These are phyloP conservation scores for Sporobolomyces roseus DNA, from an alignment of 768 basidiomycete species.

Conservation along the genomic window DNA sequence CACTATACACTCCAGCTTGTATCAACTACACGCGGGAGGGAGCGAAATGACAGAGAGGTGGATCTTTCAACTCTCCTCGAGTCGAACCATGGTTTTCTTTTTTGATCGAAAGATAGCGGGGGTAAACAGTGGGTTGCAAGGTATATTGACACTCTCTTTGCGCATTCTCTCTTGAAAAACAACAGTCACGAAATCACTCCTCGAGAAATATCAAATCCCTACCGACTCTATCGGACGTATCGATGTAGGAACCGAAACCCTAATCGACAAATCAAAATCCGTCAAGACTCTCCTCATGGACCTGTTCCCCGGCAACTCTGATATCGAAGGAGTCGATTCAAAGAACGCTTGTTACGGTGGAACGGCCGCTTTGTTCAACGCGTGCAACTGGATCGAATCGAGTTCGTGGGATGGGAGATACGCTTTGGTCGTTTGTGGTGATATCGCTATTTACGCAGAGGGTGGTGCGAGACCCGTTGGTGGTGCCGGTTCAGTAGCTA, in stretches of 20 bases:
- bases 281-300: slow-evolving; percentile 99
- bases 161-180: no score
- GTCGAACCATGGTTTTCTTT: no score
- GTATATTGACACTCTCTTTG: neutral
- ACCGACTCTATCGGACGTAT: slow-evolving; percentile 94
- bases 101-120: no score
- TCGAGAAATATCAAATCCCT: slow-evolving; percentile 92
- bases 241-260: slow-evolving; percentile 97
- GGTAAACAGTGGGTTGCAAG: no score
- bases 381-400: slow-evolving; percentile 95
- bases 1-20: neutral
- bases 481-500: slow-evolving; percentile 90
- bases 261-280: slow-evolving; percentile 99
- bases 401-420: slow-evolving; percentile 96
- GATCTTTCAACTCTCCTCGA: no score
- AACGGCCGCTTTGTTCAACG: slow-evolving; percentile 97
- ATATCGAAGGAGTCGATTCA: slow-evolving; percentile 97
- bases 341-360: slow-evolving; percentile 99
- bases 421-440: slow-evolving; percentile 92
- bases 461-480: slow-evolving; percentile 91
- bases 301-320: slow-evolving; percentile 88
- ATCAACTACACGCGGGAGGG: no score
- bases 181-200: slow-evolving; percentile 79
- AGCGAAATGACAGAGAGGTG: no score
- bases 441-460: slow-evolving; percentile 97